Evolutionary conservation across 2,329 filamentous ascomycete genomes (phyloP).

Genomic region (Pseudopithomyces chartarum): DNA sequence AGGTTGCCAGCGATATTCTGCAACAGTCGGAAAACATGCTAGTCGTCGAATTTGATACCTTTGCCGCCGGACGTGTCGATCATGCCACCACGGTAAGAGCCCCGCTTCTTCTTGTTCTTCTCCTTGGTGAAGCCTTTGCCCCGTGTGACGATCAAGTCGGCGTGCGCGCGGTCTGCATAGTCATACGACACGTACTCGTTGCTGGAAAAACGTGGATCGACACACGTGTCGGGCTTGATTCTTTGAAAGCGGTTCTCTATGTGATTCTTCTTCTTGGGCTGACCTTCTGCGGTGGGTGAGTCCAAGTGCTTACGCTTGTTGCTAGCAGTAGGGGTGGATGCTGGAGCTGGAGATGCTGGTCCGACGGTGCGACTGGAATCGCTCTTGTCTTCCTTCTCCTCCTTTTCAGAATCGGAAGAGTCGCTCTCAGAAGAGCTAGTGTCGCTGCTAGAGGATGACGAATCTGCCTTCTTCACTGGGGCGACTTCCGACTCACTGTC

Average conservation of each 20-base stretch:
- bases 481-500: constrained; percentile 30
- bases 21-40: constrained; percentile 1
- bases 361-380: constrained; percentile 49
- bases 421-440: constrained; percentile 24
- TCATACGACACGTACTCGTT: constrained; percentile 84
- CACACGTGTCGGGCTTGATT: constrained; percentile 70
- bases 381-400: constrained; percentile 41
- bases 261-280: constrained; percentile 39
- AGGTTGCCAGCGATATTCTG: not conserved
- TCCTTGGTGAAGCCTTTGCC: constrained; percentile 99
- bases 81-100: constrained; percentile 84
- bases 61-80: constrained; percentile 85
- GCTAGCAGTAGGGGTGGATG: constrained; percentile 32
- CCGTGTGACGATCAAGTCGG: constrained; percentile 86
- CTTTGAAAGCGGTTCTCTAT: constrained; percentile 71
- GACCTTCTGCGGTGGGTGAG: constrained; percentile 36
- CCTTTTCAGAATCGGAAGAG: constrained; percentile 25
- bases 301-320: constrained; percentile 50
- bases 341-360: constrained; percentile 33
- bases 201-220: constrained; percentile 72
- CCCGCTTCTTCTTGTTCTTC: constrained; percentile 87
- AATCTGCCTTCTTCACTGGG: constrained; percentile 17
- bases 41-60: constrained; percentile 94
- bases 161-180: constrained; percentile 86
- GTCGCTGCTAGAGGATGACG: constrained; percentile 26